Evolutionary conservation across 2,329 filamentous ascomycete species (phyloP), one percentile per base, ranked within the genome.

Genomic region (Neocucurbitaria cava): DNA sequence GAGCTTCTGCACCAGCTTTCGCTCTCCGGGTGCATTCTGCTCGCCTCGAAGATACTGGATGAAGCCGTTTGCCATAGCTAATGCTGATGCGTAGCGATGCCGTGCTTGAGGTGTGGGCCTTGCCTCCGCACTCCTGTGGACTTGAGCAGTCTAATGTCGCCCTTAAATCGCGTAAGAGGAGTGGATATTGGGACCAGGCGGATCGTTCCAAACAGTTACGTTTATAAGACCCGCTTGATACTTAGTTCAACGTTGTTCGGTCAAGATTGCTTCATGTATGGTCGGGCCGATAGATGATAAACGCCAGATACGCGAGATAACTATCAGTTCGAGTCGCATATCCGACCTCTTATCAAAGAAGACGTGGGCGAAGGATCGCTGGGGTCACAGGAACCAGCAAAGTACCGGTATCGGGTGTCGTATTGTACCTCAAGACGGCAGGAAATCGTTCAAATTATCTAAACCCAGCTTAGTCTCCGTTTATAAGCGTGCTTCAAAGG

Each of bases 1-100:
- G 43, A 87, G 83, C 74, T 85, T 87, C 36, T 77, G 79, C 5
- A 87, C 74, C 21, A 87, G 71, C 54, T 76, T 77, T 28, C 72
- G 70, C 61, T 81, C 79, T 13, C 72, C 74, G 11, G 71, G 68
- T 15, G 69, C 67, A 45, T 60, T 65, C 35, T 76, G 71, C 6
- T 70, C 70, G 33, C 74, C 71, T 10, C 70, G 68, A 28, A 77
- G 49, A 52, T 77, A 77, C 26, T 66, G 57, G 23, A 69, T 39
- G 52, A 75, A 66, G 48, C 52, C 54, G 49, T 66, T 67, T 13
- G 62, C 56, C 71, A 73, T 75, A 13, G 10, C 59, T 46, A 31
- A n/a, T 10, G 15, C 13, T 30, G 10, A 30, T n/a, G 24, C 20
- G 11, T 23, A 42, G 20, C n/a, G 18, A 23, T 5, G 20, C 21